phyloP scores from a whole-genome alignment of 768 basidiomycete species.

The Erythrobasidium yunnanense region DNA sequence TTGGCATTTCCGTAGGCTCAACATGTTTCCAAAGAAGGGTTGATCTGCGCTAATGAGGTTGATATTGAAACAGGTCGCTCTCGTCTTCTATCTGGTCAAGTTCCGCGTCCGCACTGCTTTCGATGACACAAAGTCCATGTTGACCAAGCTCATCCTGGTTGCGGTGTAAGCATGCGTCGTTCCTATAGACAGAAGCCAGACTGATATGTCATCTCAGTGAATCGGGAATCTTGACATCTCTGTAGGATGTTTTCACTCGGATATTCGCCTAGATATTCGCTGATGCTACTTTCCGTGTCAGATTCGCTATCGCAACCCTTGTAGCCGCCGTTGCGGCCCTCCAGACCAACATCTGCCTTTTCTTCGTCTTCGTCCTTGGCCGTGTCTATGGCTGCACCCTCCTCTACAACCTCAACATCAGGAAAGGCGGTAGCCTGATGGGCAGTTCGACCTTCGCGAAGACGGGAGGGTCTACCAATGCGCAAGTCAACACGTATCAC shows the following conservation, averaged over 20 bases:
- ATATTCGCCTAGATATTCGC: no score
- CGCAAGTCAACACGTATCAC: neutral
- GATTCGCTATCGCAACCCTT: neutral
- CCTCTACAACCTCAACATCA: neutral
- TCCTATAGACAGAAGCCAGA: neutral
- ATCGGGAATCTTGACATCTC: neutral
- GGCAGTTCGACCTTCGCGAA: neutral
- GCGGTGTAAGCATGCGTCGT: neutral
- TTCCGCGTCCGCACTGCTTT: neutral
- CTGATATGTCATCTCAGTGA: neutral
- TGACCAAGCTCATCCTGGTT: neutral
- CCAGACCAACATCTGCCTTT: neutral
- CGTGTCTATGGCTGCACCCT: neutral
- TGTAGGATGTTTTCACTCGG: no score
- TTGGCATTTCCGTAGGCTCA: no score
- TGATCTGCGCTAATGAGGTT: no score
- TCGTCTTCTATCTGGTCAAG: neutral
- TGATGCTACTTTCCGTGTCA: no score
- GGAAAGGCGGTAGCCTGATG: neutral
- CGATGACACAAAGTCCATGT: neutral
- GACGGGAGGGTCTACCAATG: neutral
- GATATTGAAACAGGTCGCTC: no score
- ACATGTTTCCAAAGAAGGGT: no score
- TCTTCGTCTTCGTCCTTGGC: neutral
- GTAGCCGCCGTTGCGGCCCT: neutral